Conservation (phyloP, 129 eudicot species). For the Centaurea solstitialis region DNA sequence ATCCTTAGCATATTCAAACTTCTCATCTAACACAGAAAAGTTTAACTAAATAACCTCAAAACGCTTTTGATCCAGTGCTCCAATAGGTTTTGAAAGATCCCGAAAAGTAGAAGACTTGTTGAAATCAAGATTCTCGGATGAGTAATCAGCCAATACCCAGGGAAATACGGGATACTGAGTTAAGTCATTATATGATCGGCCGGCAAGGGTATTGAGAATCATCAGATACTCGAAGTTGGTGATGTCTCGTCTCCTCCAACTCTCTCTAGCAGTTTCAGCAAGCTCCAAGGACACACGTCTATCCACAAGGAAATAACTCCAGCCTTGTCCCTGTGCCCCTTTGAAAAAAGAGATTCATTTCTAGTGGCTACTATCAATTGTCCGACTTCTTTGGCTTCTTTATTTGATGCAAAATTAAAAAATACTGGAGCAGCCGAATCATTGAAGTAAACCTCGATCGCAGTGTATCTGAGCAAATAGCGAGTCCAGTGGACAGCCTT, state of each 20-base stretch:
- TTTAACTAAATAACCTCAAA: constrained; percentile 71
- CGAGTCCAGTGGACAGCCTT: constrained; percentile 99
- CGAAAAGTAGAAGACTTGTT: constrained; percentile 95
- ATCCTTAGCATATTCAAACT: constrained; percentile 4
- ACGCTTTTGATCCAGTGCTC: constrained; percentile 91
- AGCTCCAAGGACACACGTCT: constrained; percentile 90
- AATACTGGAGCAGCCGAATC: constrained; percentile 87
- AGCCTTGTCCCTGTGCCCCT: constrained; percentile 76
- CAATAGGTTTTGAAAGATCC: constrained; percentile 97
- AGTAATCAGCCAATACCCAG: constrained; percentile 90
- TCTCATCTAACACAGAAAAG: constrained; percentile 7
- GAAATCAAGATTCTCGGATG: constrained; percentile 88
- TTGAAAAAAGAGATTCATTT: constrained; percentile 64
- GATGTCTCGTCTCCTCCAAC: constrained; percentile 98
- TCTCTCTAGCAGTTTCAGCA: constrained; percentile 94
- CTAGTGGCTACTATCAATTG: constrained; percentile 73
- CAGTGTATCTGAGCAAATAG: constrained; percentile 90
- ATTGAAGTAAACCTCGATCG: constrained; percentile 84
- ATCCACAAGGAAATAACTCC: constrained; percentile 80
- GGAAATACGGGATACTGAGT: constrained; percentile 98
- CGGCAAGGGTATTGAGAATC: constrained; percentile 90
- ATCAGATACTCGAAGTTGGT: constrained; percentile 94
- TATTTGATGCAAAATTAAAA: constrained; percentile 81
- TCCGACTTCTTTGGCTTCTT: constrained; percentile 92
- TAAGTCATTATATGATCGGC: constrained; percentile 94